Evolutionary conservation across 129 eudicot genomes (phyloP), one percentile per base, ranked within the genome.

Genomic region (Artemisia tridentata): DNA sequence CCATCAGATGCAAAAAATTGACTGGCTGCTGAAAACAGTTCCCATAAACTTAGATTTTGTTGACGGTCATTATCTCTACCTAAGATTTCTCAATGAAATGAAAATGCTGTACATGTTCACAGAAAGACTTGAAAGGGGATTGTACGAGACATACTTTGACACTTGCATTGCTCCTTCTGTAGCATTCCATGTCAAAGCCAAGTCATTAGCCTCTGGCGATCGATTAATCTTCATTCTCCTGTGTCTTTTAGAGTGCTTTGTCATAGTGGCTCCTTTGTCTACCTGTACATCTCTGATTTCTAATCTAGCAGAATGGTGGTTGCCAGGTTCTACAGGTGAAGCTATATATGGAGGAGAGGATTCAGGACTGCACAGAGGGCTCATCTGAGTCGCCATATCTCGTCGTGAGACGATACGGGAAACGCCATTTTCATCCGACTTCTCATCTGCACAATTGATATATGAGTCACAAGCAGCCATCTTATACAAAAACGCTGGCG

Each of bases 321-420:
- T 56, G 5, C 72, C 79, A 25, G 19, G 66, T 18, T 51, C 52
- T 3, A 67, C 79, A 25, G 23, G 69, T 18, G 81, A 71, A 19
- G 72, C 76, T 12, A 46, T 23, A 17, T 82, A 67, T n/a, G 61
- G 66, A 59, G 88, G 85, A 9, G 95, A 84, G 29, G 83, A 65
- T 49, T 73, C 84, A 11, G 80, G 77, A 72, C 89, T 86, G 52
- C 86, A 78, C 14, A 49, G 83, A 3, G 95, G 88, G 67, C 91
- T 89, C 98, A 92, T 92, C 59, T 92, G 96, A 23, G 98, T 92
- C 31, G 98, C 96, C 95, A 89, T 89, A 63, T 92, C 98, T 47
- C 92, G 80, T 2, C 90, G 70, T 15, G 88, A 86, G 65, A 84
- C 83, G 21, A 67, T 91, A 41, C 86, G 71, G 0, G 86, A 83